A percentile compares a stretch with the other conserved stretches of the same genome.
phyloP scores from a whole-genome alignment of 768 basidiomycete species.

The Boletellus ananas region DNA sequence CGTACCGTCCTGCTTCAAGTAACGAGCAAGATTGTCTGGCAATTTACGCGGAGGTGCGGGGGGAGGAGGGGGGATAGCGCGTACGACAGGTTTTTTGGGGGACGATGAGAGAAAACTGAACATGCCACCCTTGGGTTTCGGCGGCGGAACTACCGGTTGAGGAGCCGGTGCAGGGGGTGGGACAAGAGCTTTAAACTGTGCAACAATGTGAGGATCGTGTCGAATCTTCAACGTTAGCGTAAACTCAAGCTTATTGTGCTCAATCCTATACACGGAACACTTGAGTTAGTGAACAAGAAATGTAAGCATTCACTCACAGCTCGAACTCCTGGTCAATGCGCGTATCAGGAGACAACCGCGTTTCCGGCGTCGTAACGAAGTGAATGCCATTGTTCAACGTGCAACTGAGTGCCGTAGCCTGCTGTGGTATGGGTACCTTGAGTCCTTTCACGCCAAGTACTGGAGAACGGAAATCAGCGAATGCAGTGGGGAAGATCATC shows the following conservation, averaged over 20 bases:
- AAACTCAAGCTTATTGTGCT: slow-evolving; percentile 94
- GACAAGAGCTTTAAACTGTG: slow-evolving; percentile 66
- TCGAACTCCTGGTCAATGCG: slow-evolving; percentile 88
- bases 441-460: slow-evolving; percentile 76
- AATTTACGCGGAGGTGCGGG: slow-evolving; percentile 41
- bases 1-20: slow-evolving; percentile 81
- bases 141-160: slow-evolving; percentile 42
- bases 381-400: slow-evolving; percentile 97
- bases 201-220: slow-evolving; percentile 78
- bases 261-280: slow-evolving; percentile 51
- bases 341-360: slow-evolving; percentile 51
- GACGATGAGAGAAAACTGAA: slow-evolving; percentile 74
- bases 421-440: slow-evolving; percentile 72
- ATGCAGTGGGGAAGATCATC: not conserved
- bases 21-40: slow-evolving; percentile 75
- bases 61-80: slow-evolving; percentile 26
- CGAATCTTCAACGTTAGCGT: slow-evolving; percentile 85
- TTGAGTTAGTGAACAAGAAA: not conserved
- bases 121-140: slow-evolving; percentile 60
- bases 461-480: slow-evolving; percentile 26
- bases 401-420: slow-evolving; percentile 72
- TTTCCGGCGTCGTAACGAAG: slow-evolving; percentile 87
- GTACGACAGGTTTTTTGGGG: slow-evolving; percentile 62
- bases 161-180: slow-evolving; percentile 46
- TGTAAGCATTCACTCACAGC: slow-evolving; percentile 49